phyloP scores from a whole-genome alignment of 371 early-diverging fungal species.

The Mortierella sp. region DNA sequence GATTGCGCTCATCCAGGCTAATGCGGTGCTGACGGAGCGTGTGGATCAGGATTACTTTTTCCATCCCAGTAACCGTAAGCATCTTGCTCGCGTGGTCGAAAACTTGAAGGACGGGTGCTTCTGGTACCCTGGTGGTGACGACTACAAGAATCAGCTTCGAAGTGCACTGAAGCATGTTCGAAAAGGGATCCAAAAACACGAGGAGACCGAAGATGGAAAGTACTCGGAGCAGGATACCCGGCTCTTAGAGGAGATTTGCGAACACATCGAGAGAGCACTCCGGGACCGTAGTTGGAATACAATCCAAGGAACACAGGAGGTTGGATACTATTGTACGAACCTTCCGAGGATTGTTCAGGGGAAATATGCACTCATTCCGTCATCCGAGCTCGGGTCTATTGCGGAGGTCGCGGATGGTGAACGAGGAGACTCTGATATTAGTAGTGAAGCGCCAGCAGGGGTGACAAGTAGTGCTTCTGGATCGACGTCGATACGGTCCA shows the following conservation, averaged over 20 bases:
- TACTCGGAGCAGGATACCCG: slow-evolving; percentile 23
- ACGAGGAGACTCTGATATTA: too few species aligned
- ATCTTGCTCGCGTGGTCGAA: slow-evolving; percentile 64
- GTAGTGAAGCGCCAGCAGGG: not conserved
- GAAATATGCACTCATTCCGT: slow-evolving; percentile 13
- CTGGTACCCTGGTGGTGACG: slow-evolving; percentile 62
- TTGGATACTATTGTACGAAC: slow-evolving; percentile 28
- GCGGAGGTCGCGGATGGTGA: not conserved
- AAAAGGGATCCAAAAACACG: slow-evolving; percentile 9
- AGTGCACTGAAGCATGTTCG: slow-evolving; percentile 13
- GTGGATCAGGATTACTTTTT: slow-evolving; percentile 78
- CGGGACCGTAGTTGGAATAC: slow-evolving; percentile 12
- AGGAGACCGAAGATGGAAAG: slow-evolving; percentile 1
- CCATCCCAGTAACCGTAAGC: slow-evolving; percentile 66
- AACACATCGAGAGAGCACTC: slow-evolving; percentile 13
- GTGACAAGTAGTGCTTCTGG: not conserved
- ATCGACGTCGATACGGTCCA: not conserved
- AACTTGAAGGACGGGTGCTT: slow-evolving; percentile 75
- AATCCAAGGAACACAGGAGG: slow-evolving; percentile 14
- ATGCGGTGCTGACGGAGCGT: slow-evolving; percentile 72
- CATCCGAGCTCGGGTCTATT: not conserved
- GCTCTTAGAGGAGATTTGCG: slow-evolving; percentile 19
- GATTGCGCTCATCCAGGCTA: slow-evolving; percentile 72
- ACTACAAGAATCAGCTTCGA: slow-evolving; percentile 3
- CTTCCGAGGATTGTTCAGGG: slow-evolving; percentile 16